Base-by-base conservation (phyloP, 768 basidiomycete genomes). In the Pleurotus tuber-regium region DNA sequence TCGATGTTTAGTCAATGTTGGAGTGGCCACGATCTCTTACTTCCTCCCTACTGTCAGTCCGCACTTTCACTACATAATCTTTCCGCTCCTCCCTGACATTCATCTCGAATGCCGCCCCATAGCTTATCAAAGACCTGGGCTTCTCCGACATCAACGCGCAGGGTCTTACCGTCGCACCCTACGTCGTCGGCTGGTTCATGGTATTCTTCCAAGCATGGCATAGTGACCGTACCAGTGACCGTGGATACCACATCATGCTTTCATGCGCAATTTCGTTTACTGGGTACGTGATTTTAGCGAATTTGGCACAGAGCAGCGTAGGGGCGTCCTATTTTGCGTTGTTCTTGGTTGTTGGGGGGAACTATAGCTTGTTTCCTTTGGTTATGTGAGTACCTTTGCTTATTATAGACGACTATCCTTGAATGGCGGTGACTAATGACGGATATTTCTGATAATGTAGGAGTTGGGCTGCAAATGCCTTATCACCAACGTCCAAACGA, bases 401-500 rank as follows among this genome's bases (percentile, higher is more conserved):
- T 9, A 10, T 19, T 2, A 42, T 40, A 19, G 2, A 14, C 44
- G 14, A 12, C 33, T 50, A 19, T 10, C 43, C n/a, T 29, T 16
- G 9, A 21, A 10, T 23, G 18, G 28, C 44, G 19, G 16, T 9
- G 18, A 42, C 40, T n/a, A 18, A 23, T 19, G 12, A 30, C 56
- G 35, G 43, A 41, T 11, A 24, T n/a, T 38, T 25, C n/a, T 5
- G n/a, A 12, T 28, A 4, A 28, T 46, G 29, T 53, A 81, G 79
- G 78, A 78, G 77, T 59, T 83, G 80, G 80, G 80, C 79, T 12
- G 77, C 79, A 4, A 81, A 81, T 58, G 67, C 72, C 1, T 80
- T 83, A 60, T 77, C 80, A 4, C 80, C 80, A 9, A 83, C 80
- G 6, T 79, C 78, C 1, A 83, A 83, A 58, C 72, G 80, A 23